Base-by-base conservation (phyloP, 345 rosid species). In the Salix purpurea region DNA sequence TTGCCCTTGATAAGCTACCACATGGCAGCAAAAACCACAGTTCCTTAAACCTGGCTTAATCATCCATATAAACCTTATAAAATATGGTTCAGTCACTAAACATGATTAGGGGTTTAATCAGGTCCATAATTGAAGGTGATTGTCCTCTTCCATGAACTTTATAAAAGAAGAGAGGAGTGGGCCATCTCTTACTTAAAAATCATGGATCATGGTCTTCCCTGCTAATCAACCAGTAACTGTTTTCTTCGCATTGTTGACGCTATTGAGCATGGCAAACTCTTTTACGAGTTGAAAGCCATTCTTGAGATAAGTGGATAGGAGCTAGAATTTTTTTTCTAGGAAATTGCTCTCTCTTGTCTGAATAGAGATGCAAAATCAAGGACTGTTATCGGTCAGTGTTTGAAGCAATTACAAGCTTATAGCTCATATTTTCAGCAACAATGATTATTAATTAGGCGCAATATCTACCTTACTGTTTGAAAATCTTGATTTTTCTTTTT, bases 1-100 rank as follows among this genome's bases (percentile, higher is more conserved):
- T 18, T 54, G 14, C 12, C 18, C 66, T 39, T 12, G 3, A 71
- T 11, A 15, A 48, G 15, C 15, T 44, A 18, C 44, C 74, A 21
- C 68, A 12, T 61, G 74, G 69, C 67, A 26, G 61, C 70, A 77
- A n/a, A 76, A 70, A 70, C 36, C 15, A 32, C 9, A 70, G n/a
- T 39, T 26, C 73, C 72, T 18, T 11, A 19, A 19, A 7, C 62
- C 4, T 34, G 36, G 67, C 61, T 40, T 4, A 2, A 30, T 5
- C 30, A 74, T 32, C 62, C n/a, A 65, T 13, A 65, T n/a, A 34
- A 13, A 44, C 48, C 14, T 11, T 39, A 13, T 16, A 3, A 58
- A 40, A 7, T 64, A 28, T 36, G 72, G 66, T 73, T 56, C 64
- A 69, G 28, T 77, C 54, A 60, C 39, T 52, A 37, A 65, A 36